A percentile compares a stretch with the other conserved stretches of the same genome.
phyloP scores from a whole-genome alignment of 352 stramenopile genomes.

The Pilasporangium apinafurcum region DNA sequence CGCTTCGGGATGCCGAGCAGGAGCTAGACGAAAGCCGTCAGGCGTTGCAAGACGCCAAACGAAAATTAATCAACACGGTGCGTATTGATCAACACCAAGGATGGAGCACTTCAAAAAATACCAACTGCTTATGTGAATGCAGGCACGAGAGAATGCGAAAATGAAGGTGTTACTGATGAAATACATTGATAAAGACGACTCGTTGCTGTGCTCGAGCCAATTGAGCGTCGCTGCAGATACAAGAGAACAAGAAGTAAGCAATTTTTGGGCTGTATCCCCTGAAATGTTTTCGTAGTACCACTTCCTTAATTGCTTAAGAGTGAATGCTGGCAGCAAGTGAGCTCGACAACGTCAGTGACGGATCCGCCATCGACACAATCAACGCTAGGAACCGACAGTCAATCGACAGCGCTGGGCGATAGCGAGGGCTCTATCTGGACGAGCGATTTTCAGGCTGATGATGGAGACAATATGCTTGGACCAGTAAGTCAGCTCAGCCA shows the following conservation, averaged over 20 bases:
- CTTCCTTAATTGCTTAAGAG: not conserved
- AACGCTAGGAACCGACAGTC: slow-evolving; percentile 8
- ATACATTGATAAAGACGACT: slow-evolving; percentile 84
- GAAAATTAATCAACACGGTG: slow-evolving; percentile 64
- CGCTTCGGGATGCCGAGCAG: slow-evolving; percentile 57
- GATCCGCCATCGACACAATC: slow-evolving; percentile 3
- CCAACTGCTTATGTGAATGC: too few relatives aligned
- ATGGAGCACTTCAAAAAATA: too few relatives aligned
- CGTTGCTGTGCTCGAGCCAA: slow-evolving; percentile 69
- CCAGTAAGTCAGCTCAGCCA: slow-evolving; percentile 67
- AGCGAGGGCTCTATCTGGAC: slow-evolving; percentile 58
- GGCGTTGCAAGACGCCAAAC: slow-evolving; percentile 46
- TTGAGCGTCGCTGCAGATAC: slow-evolving; percentile 33
- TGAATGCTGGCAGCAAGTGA: slow-evolving; percentile 7
- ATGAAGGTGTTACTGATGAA: slow-evolving; percentile 85
- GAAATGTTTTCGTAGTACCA: not conserved
- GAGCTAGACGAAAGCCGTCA: slow-evolving; percentile 41
- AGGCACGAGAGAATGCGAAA: slow-evolving; percentile 81
- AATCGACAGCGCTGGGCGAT: slow-evolving; percentile 37
- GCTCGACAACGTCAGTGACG: slow-evolving; percentile 11
- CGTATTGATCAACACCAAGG: too few relatives aligned
- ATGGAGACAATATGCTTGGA: slow-evolving; percentile 27
- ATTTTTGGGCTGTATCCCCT: not conserved
- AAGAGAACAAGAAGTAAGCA: slow-evolving; percentile 16
- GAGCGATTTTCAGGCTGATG: slow-evolving; percentile 38